Base-by-base conservation (phyloP, 2,329 filamentous ascomycete genomes). In the Alternaria brassicicola region DNA sequence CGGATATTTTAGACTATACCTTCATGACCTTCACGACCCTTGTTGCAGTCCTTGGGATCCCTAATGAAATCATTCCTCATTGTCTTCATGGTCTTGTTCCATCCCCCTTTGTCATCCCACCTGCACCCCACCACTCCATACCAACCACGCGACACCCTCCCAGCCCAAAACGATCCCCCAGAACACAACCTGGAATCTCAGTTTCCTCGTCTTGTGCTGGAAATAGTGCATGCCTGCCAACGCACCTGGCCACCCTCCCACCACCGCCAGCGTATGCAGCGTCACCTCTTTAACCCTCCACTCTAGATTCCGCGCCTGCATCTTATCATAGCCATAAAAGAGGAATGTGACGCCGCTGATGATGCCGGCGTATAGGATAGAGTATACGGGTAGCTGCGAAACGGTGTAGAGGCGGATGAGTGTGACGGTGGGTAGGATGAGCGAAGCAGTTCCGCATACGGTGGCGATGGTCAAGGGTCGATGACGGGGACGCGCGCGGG, bases 341-440 rank as follows among this genome's bases (percentile, higher is more conserved):
- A 76, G 36, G 19, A 76, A 76, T 1, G 73, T 73, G 0, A 69
- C 28, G 1, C 57, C 42, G 46, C 69, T 75, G 3, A 73, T 42
- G 1, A 57, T 21, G 39, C 62, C 49, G 0, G 61, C 66, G 46
- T 70, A 76, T 3, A 56, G 39, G 17, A 67, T 7, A 0, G 68
- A 66, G 3, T 65, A 43, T 0, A 67, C 9, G 1, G 67, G 45
- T 6, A 58, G 66, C 2, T 59, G 59, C 33, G 68, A 62, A 42
- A 46, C 23, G 9, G 55, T 33, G 52, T 65, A 67, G 5, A 72
- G 48, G 73, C 77, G 55, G 75, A 82, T 9, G 78, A 84, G 58
- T 78, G 82, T 62, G 82, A 86, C 19, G 80, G 86, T 35, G 81
- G 85, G 55, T 82, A 89, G 51, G 74, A 86, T 23, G 81, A 89